Conservation (phyloP, 2,329 filamentous ascomycete species). For the Helotiales sp. region DNA sequence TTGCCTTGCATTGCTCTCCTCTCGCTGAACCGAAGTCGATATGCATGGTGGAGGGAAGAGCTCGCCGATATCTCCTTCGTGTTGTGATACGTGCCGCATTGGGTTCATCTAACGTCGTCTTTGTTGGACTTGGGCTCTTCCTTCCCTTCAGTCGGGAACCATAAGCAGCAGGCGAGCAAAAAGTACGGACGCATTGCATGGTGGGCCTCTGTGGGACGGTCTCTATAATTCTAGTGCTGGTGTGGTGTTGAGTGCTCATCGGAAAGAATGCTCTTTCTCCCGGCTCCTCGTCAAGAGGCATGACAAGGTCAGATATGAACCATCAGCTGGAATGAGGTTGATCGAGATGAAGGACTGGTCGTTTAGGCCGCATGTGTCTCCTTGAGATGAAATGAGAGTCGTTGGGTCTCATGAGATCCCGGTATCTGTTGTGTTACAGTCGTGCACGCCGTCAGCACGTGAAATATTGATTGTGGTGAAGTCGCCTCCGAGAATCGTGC, state of each 20-base stretch:
- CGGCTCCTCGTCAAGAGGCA: constrained; percentile 7
- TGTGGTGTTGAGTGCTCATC: too few species aligned
- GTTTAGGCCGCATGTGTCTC: constrained; percentile 14
- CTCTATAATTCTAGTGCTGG: background rate
- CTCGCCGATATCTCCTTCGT: constrained; percentile 8
- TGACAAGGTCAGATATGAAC: constrained; percentile 8
- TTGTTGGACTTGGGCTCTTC: constrained; percentile 16
- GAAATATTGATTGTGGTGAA: constrained; percentile 17
- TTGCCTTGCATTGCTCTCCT: constrained; percentile 2
- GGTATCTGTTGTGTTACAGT: constrained; percentile 2
- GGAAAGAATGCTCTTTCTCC: constrained; percentile 5
- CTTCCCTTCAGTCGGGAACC: background rate
- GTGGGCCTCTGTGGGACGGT: constrained; percentile 3
- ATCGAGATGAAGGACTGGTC: constrained; percentile 17
- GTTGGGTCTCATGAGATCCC: constrained; percentile 15
- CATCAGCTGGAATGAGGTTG: constrained; percentile 10
- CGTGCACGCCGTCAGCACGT: constrained; percentile 21
- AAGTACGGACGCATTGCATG: background rate
- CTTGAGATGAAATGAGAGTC: constrained; percentile 18
- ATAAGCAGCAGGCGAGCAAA: constrained; percentile 12
- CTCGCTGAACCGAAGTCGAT: background rate
- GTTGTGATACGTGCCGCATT: constrained; percentile 17
- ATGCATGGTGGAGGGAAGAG: constrained; percentile 5
- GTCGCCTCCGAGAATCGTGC: constrained; percentile 20
- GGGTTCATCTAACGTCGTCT: constrained; percentile 13